Evolutionary conservation across 352 stramenopile species (phyloP).

Genomic region (Phytopythium mirpurense): DNA sequence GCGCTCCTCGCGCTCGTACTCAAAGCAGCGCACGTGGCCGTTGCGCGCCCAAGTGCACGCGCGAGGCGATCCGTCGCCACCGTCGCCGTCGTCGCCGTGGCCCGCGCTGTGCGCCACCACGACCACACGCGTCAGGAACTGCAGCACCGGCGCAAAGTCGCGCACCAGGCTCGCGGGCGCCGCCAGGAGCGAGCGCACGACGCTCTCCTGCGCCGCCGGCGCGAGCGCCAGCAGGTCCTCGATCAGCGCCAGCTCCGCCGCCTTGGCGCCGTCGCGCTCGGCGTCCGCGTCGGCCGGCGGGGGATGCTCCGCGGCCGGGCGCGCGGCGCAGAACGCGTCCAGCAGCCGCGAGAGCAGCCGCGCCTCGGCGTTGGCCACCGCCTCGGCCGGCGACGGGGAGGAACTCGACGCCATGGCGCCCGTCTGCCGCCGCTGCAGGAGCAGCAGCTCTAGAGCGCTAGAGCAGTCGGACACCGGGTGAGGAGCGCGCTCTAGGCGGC

Average conservation of each 20-base stretch:
- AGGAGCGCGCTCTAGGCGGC: too few relatives aligned
- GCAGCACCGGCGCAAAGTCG: conserved; percentile 43
- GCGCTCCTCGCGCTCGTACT: conserved; percentile 26
- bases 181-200: conserved; percentile 42
- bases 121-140: conserved; percentile 62
- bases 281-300: neutral
- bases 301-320: neutral
- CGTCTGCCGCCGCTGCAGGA: conserved; percentile 5
- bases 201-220: conserved; percentile 28
- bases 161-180: conserved; percentile 31
- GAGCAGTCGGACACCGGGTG: too few relatives aligned
- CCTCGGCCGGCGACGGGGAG: conserved; percentile 7
- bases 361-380: conserved; percentile 12
- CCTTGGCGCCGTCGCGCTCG: neutral
- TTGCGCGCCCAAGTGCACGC: conserved; percentile 13
- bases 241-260: conserved; percentile 18
- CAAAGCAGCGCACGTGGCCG: conserved; percentile 26
- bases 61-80: neutral
- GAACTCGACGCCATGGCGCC: conserved; percentile 13
- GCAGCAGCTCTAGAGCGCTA: too few relatives aligned
- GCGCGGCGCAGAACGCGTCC: conserved; percentile 30
- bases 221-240: conserved; percentile 33
- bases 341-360: conserved; percentile 41
- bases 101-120: conserved; percentile 41
- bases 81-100: conserved; percentile 8